Base-by-base conservation (phyloP, 2,329 filamentous ascomycete genomes). In the Coniosporium tulheliwenetii region DNA sequence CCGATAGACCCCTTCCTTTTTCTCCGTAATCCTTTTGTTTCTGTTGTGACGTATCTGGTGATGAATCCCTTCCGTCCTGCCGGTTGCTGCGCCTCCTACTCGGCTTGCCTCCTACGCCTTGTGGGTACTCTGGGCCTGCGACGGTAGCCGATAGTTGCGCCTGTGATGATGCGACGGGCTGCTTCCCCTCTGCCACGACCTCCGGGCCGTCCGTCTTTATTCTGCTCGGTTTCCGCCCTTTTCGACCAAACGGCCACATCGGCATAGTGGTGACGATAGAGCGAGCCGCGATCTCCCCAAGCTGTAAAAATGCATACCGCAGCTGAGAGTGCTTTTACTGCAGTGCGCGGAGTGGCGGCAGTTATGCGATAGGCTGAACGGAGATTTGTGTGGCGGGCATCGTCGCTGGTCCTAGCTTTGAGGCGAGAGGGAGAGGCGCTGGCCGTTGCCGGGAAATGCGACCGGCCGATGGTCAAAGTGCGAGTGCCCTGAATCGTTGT, bases 181-280 rank as follows among this genome's bases (percentile, higher is more conserved):
- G 53, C 48, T 59, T 60, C 48, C 64, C 64, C 56, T 76, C 68
- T 53, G 68, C 60, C 52, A 71, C 71, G 44, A 70, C 62, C 48
- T 72, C 61, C 50, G 52, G 46, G 48, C 49, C 54, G 43, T 56
- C 52, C 55, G 47, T 32, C 43, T 56, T 57, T 48, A 53, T 49
- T 52, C 70, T 70, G 50, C 69, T 71, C 59, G 75, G 75, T 62
- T 78, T 78, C 61, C 77, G 79, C 62, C 73, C 79, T 63, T 72
- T 79, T 54, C 80, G 77, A 61, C 79, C 71, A 62, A 93, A 93
- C 45, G 79, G 83, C 85, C 85, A 93, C 61, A 87, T 66, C 57
- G 79, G 76, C 83, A 89, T 89, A 52, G 50, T 55, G 55, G 39
- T 47, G 12, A 45, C 15, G 16, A 10, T 19, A 12, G 3, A 19